phyloP scores from a whole-genome alignment of 1,284 basidiomycete genomes.

The Ustilago cynodontis region DNA sequence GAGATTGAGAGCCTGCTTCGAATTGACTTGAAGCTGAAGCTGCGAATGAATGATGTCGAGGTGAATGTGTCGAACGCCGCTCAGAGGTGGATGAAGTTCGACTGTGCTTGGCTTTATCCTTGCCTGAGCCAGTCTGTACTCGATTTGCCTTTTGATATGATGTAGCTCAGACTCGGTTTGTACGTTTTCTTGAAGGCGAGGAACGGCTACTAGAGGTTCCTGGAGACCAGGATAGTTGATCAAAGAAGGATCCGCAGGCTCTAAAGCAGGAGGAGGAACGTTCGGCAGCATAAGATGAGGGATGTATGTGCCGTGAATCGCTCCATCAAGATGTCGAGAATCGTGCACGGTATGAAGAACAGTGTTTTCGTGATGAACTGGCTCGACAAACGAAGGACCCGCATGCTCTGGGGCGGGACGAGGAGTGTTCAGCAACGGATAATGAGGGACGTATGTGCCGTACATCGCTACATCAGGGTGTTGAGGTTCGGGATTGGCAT shows the following conservation, averaged over 20 bases:
- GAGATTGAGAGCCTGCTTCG: constrained; percentile 3
- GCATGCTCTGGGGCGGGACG: too few relatives aligned
- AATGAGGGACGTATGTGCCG: neutral
- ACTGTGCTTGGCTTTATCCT: neutral
- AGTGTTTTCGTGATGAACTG: too few relatives aligned
- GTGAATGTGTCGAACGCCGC: neutral
- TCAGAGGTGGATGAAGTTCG: neutral
- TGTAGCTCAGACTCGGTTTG: neutral
- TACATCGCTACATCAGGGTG: neutral
- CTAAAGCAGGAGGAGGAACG: too few relatives aligned
- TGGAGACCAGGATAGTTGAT: neutral
- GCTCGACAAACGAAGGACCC: too few relatives aligned
- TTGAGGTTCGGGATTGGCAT: too few relatives aligned
- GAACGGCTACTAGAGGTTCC: neutral
- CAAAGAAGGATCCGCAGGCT: neutral
- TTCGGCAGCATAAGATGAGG: too few relatives aligned
- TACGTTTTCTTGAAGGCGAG: neutral
- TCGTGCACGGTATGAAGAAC: too few relatives aligned
- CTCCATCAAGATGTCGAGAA: too few relatives aligned
- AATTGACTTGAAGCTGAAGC: constrained; percentile 7
- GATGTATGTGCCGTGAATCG: too few relatives aligned
- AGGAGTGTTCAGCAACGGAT: neutral
- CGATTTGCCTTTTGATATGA: constrained; percentile 4
- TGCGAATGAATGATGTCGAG: constrained; percentile 4
- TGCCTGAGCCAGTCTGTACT: constrained; percentile 4